Percentiles rank a stretch among this genome's conserved stretches.
phyloP scores from a whole-genome alignment of 345 rosid genomes.

The Boechera divaricarpa region DNA sequence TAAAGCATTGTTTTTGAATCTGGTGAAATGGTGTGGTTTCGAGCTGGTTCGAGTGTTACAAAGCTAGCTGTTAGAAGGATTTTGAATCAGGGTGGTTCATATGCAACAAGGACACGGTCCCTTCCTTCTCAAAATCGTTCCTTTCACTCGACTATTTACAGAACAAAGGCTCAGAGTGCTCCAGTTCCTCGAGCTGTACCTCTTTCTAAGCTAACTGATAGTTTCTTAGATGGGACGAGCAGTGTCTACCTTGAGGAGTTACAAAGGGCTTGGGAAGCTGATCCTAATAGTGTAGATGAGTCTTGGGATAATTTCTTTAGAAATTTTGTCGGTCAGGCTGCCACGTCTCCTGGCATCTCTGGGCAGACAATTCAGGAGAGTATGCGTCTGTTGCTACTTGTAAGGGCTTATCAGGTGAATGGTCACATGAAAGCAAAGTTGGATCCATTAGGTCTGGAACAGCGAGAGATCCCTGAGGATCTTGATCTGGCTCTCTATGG shows the following conservation, averaged over 20 bases:
- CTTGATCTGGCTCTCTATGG: slow-evolving; percentile 75
- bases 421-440: slow-evolving; percentile 89
- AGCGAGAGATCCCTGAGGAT: slow-evolving; percentile 76
- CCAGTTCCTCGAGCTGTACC: slow-evolving; percentile 81
- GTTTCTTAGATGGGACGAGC: slow-evolving; percentile 78
- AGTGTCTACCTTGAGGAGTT: slow-evolving; percentile 88
- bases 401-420: slow-evolving; percentile 86
- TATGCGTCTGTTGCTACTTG: slow-evolving; percentile 74
- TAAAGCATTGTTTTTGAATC: slow-evolving; percentile 12
- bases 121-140: slow-evolving; percentile 53
- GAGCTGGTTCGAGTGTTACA: slow-evolving; percentile 66
- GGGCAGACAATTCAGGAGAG: slow-evolving; percentile 93
- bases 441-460: slow-evolving; percentile 73
- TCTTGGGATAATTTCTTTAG: slow-evolving; percentile 91
- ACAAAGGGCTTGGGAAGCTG: slow-evolving; percentile 81
- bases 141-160: slow-evolving; percentile 60
- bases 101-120: slow-evolving; percentile 54
- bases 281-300: slow-evolving; percentile 76
- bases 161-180: slow-evolving; percentile 63
- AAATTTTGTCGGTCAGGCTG: slow-evolving; percentile 83
- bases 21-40: slow-evolving; percentile 70
- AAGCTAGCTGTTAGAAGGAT: slow-evolving; percentile 71
- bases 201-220: slow-evolving; percentile 80
- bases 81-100: slow-evolving; percentile 59
- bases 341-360: slow-evolving; percentile 74